Conservation (phyloP, 306 rosid genomes). For the Lathyrus sativus region DNA sequence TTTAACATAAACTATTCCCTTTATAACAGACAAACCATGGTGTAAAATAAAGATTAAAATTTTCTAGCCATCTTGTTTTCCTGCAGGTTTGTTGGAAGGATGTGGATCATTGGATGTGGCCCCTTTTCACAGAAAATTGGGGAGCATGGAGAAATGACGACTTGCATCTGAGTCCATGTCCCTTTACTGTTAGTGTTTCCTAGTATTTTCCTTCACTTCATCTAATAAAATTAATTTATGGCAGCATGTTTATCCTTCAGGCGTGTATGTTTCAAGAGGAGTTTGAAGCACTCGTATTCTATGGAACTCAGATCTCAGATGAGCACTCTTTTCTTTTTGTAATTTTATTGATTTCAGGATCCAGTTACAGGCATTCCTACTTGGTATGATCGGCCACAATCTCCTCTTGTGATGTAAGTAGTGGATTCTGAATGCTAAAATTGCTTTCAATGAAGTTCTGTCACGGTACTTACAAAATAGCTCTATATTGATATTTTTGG, state of each 20-base stretch:
- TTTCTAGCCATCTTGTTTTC: conserved; percentile 20
- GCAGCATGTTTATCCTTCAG: conserved; percentile 17
- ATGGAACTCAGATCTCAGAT: conserved; percentile 5
- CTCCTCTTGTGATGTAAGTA: conserved; percentile 76
- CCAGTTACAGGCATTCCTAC: conserved; percentile 76
- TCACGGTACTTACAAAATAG: background rate
- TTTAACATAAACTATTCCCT: background rate
- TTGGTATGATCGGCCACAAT: conserved; percentile 67
- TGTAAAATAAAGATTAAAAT: background rate
- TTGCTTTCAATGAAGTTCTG: conserved; percentile 16
- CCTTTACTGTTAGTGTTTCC: conserved; percentile 70
- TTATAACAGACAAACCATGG: too few relatives aligned
- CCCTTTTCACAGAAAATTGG: conserved; percentile 78
- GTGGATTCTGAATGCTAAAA: background rate
- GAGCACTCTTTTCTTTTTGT: background rate
- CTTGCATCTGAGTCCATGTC: conserved; percentile 68
- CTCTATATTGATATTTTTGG: conserved; percentile 26
- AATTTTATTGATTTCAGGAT: conserved; percentile 56
- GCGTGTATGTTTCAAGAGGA: conserved; percentile 5
- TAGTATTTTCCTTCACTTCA: conserved; percentile 4
- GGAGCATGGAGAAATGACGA: conserved; percentile 75
- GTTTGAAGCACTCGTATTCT: conserved; percentile 20
- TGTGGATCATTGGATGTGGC: conserved; percentile 94
- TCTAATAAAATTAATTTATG: conserved; percentile 9
- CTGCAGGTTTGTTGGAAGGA: conserved; percentile 76